Conservation (phyloP, 179 eudicot species). For the Beta corolliflora region DNA sequence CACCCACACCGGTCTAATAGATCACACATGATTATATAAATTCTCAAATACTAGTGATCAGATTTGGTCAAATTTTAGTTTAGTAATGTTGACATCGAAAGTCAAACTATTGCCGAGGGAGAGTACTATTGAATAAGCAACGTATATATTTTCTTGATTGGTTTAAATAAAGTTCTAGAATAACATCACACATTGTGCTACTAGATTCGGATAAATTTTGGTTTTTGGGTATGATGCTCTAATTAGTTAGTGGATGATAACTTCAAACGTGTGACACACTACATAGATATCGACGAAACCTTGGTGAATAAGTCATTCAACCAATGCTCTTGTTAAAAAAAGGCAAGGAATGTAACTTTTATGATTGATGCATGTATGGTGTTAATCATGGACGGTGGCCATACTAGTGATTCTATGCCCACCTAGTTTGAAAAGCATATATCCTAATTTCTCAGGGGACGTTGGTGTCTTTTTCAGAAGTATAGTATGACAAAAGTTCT, state of each 20-base stretch:
- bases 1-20: too few relatives aligned
- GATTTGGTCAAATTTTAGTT: too few relatives aligned
- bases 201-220: background rate
- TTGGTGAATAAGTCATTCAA: background rate
- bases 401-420: background rate
- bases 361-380: background rate
- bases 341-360: background rate
- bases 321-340: background rate
- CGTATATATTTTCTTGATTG: too few relatives aligned
- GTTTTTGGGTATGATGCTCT: background rate
- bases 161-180: too few relatives aligned
- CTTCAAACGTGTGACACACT: background rate
- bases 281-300: background rate
- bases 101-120: too few relatives aligned
- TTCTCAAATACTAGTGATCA: too few relatives aligned
- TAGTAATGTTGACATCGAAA: too few relatives aligned
- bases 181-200: too few relatives aligned
- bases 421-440: background rate
- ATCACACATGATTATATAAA: too few relatives aligned
- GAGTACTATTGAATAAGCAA: too few relatives aligned
- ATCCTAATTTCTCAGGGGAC: background rate
- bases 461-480: background rate
- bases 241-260: background rate
- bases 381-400: background rate
- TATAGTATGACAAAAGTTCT: background rate